Conservation (phyloP, 2,329 filamentous ascomycete species). For the Stromatinia cepivora region DNA sequence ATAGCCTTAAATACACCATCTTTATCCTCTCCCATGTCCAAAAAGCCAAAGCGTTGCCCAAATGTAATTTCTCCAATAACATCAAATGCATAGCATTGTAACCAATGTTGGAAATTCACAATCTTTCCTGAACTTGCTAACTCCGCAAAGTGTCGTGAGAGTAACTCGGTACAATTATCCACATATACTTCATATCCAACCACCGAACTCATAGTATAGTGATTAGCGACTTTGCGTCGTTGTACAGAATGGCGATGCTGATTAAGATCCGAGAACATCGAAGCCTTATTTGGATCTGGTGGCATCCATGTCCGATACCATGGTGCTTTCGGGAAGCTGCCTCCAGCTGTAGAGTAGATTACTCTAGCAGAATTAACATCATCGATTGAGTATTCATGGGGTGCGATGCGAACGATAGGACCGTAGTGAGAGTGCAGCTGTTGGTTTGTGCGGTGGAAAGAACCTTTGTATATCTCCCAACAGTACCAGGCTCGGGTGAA, state of each 20-base stretch:
- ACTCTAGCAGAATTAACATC: constrained; percentile 45
- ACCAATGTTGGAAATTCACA: constrained; percentile 47
- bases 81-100: constrained; percentile 52
- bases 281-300: constrained; percentile 28
- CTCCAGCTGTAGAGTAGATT: constrained; percentile 46
- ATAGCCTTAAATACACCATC: constrained; percentile 46
- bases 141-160: constrained; percentile 44
- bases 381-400: constrained; percentile 50
- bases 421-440: constrained; percentile 49
- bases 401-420: constrained; percentile 51
- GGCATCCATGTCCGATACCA: constrained; percentile 38
- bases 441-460: constrained; percentile 27
- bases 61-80: constrained; percentile 54
- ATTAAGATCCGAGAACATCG: constrained; percentile 42
- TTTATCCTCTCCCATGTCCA: constrained; percentile 50
- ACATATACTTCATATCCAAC: constrained; percentile 52
- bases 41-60: constrained; percentile 46
- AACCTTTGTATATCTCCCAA: constrained; percentile 37
- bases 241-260: constrained; percentile 43
- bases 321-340: constrained; percentile 23
- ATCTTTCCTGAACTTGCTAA: constrained; percentile 38
- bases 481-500: constrained; percentile 48
- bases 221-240: constrained; percentile 46
- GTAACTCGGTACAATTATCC: constrained; percentile 48
- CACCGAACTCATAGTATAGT: constrained; percentile 51